phyloP scores from a whole-genome alignment of 208 protist genomes.

The Crithidia fasciculata region DNA sequence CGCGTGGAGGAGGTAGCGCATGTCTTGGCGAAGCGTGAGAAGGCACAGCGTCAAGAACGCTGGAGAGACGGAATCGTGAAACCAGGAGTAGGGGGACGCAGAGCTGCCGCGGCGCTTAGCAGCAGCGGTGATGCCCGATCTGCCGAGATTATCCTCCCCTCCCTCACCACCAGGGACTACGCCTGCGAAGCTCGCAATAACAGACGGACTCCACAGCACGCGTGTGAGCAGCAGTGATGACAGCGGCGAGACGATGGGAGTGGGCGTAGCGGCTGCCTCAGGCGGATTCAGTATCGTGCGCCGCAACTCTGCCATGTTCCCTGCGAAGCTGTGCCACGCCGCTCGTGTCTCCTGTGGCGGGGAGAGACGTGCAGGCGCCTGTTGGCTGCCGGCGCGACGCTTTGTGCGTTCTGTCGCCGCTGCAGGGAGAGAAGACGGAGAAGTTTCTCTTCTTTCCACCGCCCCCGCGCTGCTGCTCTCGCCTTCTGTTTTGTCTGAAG shows the following conservation, averaged over 20 bases:
- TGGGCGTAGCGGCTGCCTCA: neutral
- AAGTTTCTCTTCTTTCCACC: too few relatives aligned
- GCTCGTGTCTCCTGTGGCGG: conserved; percentile 14
- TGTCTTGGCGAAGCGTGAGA: conserved; percentile 27
- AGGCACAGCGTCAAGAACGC: conserved; percentile 21
- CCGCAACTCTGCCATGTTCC: conserved; percentile 12
- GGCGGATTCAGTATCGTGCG: conserved; percentile 8
- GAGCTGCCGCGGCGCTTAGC: neutral
- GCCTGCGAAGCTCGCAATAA: neutral
- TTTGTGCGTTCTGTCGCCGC: too few relatives aligned
- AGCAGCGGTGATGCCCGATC: too few relatives aligned
- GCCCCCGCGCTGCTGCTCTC: neutral
- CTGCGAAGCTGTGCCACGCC: conserved; percentile 23
- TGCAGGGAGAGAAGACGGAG: too few relatives aligned
- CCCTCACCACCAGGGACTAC: too few relatives aligned
- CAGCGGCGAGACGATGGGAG: neutral
- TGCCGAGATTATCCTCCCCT: too few relatives aligned
- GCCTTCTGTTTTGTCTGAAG: neutral
- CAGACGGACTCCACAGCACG: conserved; percentile 3
- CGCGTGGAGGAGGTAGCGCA: conserved; percentile 25
- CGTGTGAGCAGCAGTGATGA: neutral
- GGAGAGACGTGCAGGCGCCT: too few relatives aligned
- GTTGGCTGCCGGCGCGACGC: too few relatives aligned
- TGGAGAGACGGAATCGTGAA: neutral
- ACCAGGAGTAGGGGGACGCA: conserved; percentile 23